phyloP scores from a whole-genome alignment of 345 rosid genomes.

The Adansonia digitata region DNA sequence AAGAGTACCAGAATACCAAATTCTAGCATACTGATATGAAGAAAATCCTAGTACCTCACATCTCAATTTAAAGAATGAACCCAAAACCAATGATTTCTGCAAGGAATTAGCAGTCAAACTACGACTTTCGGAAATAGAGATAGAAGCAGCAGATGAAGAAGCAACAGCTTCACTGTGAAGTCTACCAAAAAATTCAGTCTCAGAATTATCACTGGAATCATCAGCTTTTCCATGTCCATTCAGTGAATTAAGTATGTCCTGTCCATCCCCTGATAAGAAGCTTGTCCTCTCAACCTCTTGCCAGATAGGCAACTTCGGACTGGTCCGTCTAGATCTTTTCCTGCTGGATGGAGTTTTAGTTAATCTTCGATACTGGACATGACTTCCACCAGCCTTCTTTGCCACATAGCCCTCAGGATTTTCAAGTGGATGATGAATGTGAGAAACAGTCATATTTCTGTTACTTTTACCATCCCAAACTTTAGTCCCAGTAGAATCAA shows the following conservation, averaged over 20 bases:
- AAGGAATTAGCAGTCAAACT: conserved; percentile 34
- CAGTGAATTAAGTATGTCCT: conserved; percentile 44
- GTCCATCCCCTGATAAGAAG: conserved; percentile 81
- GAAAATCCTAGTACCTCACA: conserved; percentile 67
- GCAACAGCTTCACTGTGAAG: conserved; percentile 65
- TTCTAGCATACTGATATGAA: conserved; percentile 14
- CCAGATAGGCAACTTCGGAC: conserved; percentile 49
- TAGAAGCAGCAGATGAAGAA: conserved; percentile 51
- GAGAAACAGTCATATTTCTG: conserved; percentile 62
- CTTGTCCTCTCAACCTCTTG: conserved; percentile 77
- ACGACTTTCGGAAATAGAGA: conserved; percentile 39
- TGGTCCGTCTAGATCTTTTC: conserved; percentile 59
- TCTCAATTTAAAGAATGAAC: conserved; percentile 77
- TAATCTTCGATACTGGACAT: conserved; percentile 41
- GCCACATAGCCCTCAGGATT: conserved; percentile 39
- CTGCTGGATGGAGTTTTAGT: conserved; percentile 47
- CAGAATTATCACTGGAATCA: conserved; percentile 70
- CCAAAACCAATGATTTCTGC: conserved; percentile 56
- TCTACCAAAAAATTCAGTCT: conserved; percentile 52
- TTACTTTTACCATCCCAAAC: conserved; percentile 96
- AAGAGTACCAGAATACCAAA: conserved; percentile 10
- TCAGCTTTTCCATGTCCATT: conserved; percentile 39
- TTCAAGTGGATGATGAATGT: conserved; percentile 97
- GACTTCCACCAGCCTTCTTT: conserved; percentile 50
- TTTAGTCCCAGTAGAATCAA: conserved; percentile 84